Evolutionary conservation across 2,329 filamentous ascomycete genomes (phyloP).

Genomic region (Paraconiothyrium sp.): DNA sequence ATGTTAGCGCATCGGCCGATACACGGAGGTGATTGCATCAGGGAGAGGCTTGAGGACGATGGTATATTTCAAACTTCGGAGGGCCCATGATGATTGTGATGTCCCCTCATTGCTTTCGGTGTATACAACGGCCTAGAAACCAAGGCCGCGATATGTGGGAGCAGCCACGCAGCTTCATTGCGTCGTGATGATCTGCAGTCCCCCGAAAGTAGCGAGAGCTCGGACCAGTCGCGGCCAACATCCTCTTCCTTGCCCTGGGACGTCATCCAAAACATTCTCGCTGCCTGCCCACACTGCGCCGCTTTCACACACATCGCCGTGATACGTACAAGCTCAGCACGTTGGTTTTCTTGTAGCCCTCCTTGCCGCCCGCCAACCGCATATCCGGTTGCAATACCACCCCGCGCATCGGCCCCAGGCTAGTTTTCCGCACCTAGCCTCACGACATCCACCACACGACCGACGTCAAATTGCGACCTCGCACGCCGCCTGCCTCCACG

Average conservation of each 20-base stretch:
- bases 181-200: neutral
- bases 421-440: conserved; percentile 46
- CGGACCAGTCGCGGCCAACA: conserved; percentile 26
- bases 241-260: conserved; percentile 29
- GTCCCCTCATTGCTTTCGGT: neutral
- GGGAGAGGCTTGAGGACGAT: neutral
- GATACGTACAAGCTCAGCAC: conserved; percentile 14
- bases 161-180: neutral
- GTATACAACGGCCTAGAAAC: neutral
- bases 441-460: conserved; percentile 47
- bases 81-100: neutral
- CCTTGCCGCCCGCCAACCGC: conserved; percentile 26
- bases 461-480: conserved; percentile 35
- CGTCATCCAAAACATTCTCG: conserved; percentile 46
- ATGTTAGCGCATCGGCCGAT: neutral
- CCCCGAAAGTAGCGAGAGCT: conserved; percentile 36
- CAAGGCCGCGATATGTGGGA: neutral
- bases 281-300: conserved; percentile 29
- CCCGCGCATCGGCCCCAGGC: conserved; percentile 37
- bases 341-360: conserved; percentile 28
- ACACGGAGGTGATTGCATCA: neutral
- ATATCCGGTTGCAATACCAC: conserved; percentile 31
- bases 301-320: conserved; percentile 21
- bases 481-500: conserved; percentile 26
- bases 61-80: neutral